phyloP scores from a whole-genome alignment of 176 grass and related monocot species.

The Thalia dealbata region DNA sequence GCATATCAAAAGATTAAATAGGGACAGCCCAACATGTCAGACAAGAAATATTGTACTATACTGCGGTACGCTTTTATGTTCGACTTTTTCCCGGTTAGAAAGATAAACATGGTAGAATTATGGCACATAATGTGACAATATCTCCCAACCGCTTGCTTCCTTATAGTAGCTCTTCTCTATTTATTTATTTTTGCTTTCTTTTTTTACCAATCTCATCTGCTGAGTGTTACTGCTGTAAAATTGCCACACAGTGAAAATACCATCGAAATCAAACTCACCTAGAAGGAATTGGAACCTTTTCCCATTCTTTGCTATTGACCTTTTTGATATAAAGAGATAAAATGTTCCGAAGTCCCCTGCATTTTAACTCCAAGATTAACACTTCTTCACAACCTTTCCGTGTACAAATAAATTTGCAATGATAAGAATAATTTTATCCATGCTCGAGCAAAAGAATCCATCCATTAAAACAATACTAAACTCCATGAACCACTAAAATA shows the following conservation, averaged over 20 bases:
- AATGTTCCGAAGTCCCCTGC: slow-evolving; percentile 89
- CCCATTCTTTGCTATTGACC: slow-evolving; percentile 76
- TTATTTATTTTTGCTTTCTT: too few relatives aligned
- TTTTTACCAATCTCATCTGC: neutral
- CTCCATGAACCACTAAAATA: too few relatives aligned
- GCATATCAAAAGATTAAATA: too few relatives aligned
- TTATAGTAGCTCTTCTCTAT: too few relatives aligned
- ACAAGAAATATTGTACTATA: neutral
- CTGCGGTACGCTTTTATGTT: too few relatives aligned
- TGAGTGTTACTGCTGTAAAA: neutral
- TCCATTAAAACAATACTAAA: neutral
- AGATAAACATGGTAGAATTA: too few relatives aligned
- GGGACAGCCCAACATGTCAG: neutral
- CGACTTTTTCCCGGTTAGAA: too few relatives aligned
- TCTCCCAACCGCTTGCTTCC: too few relatives aligned
- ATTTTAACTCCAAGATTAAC: slow-evolving; percentile 29
- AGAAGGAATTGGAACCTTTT: slow-evolving; percentile 65
- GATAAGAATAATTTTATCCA: neutral
- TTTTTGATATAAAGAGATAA: slow-evolving; percentile 74
- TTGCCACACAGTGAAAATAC: neutral
- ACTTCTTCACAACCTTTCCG: neutral
- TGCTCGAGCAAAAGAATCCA: neutral
- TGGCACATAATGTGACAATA: too few relatives aligned
- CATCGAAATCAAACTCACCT: slow-evolving; percentile 44
- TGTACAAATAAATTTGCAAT: neutral